A percentile compares a stretch with the other conserved stretches of the same genome.
Conservation (phyloP, 1,139 yeast genomes). For the Wickerhamomyces sp. region DNA sequence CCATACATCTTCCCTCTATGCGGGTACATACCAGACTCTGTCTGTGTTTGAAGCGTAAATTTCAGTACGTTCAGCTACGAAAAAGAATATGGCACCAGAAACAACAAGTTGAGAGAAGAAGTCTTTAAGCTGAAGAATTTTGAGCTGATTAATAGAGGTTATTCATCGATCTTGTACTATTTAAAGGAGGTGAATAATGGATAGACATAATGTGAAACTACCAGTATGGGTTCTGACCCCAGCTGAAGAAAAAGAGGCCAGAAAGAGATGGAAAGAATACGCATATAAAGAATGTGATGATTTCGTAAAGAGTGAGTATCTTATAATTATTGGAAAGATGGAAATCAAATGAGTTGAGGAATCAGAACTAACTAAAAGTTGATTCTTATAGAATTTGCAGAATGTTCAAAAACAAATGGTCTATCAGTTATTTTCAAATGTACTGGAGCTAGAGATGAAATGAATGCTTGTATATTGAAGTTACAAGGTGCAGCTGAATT, state of each 20-base stretch:
- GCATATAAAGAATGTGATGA: slow-evolving; percentile 72
- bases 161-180: too few species aligned
- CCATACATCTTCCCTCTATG: too few species aligned
- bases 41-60: too few species aligned
- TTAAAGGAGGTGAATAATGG: slow-evolving; percentile 9
- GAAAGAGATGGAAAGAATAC: slow-evolving; percentile 70
- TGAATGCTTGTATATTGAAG: slow-evolving; percentile 66
- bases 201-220: slow-evolving; percentile 30
- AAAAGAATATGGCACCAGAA: too few species aligned
- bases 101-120: too few species aligned
- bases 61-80: too few species aligned
- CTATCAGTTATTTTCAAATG: slow-evolving; percentile 55
- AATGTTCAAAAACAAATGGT: slow-evolving; percentile 51
- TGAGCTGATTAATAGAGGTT: background rate
- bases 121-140: too few species aligned
- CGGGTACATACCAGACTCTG: too few species aligned
- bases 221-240: slow-evolving; percentile 89
- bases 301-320: slow-evolving; percentile 43
- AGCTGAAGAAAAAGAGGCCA: slow-evolving; percentile 75
- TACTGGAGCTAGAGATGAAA: slow-evolving; percentile 50
- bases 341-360: slow-evolving; percentile 16
- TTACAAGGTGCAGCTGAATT: slow-evolving; percentile 65
- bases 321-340: too few species aligned
- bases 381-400: slow-evolving; percentile 35
- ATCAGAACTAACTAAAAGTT: background rate